A percentile compares a stretch with the other conserved stretches of the same genome.
These are phyloP conservation scores for Blastomyces silverae DNA, from an alignment of 2,329 filamentous ascomycete species.

Conservation along the genomic window DNA sequence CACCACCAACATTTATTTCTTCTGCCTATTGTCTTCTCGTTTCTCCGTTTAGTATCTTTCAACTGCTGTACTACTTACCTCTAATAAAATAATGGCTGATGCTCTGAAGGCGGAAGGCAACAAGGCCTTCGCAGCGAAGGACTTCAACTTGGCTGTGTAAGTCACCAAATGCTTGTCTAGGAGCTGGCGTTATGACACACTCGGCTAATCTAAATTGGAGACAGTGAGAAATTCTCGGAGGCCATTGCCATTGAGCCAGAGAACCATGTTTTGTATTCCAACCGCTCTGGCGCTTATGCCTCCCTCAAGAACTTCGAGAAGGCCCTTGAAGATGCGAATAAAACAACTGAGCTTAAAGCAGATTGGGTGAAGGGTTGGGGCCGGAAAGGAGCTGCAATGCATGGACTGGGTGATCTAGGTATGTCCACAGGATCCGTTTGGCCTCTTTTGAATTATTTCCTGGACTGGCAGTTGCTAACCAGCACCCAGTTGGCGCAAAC, in stretches of 20 bases:
- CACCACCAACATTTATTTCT: constrained; percentile 9
- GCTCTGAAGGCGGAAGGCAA: constrained; percentile 96
- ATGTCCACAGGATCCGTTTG: constrained; percentile 27
- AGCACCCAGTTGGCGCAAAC: constrained; percentile 59
- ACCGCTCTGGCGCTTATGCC: constrained; percentile 79
- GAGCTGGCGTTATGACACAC: neutral
- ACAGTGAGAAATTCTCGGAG: constrained; percentile 85
- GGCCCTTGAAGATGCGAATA: constrained; percentile 82
- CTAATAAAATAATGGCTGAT: constrained; percentile 53
- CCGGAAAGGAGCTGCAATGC: constrained; percentile 83
- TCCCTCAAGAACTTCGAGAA: constrained; percentile 83
- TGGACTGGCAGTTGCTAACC: neutral
- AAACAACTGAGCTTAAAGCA: constrained; percentile 89
- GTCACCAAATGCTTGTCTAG: constrained; percentile 35
- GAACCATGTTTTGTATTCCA: constrained; percentile 98
- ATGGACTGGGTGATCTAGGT: constrained; percentile 76
- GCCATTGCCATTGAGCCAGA: constrained; percentile 79
- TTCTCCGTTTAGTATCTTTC: constrained; percentile 8
- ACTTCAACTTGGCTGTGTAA: constrained; percentile 92
- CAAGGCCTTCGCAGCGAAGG: constrained; percentile 96
- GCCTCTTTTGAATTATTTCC: constrained; percentile 21
- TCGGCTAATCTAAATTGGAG: constrained; percentile 15
- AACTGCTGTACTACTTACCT: constrained; percentile 12
- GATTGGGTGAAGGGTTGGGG: constrained; percentile 98
- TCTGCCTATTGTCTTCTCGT: neutral